A percentile compares a stretch with the other conserved stretches of the same genome.
Conservation (phyloP, 306 rosid species). For the Cicer judaicum region DNA sequence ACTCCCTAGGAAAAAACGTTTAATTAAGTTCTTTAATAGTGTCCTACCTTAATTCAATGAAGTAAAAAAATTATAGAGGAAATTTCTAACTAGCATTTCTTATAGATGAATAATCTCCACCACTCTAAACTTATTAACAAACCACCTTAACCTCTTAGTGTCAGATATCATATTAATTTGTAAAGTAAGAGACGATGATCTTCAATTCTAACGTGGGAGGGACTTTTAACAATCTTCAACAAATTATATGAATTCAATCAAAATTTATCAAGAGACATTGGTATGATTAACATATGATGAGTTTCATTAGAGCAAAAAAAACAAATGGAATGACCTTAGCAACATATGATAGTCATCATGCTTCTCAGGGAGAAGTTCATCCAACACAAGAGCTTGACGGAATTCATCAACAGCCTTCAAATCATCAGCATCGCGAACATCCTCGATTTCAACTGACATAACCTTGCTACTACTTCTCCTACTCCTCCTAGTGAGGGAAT, state of each 20-base stretch:
- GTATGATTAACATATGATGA: not conserved
- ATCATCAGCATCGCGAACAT: conserved; percentile 70
- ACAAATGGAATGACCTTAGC: conserved; percentile 64
- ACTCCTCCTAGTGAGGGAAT: conserved; percentile 61
- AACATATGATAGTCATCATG: conserved; percentile 91
- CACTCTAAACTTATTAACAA: no score
- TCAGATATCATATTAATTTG: no score
- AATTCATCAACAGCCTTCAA: conserved; percentile 67
- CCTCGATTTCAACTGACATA: conserved; percentile 77
- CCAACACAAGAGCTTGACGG: conserved; percentile 77
- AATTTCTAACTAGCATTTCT: no score
- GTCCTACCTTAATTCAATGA: no score
- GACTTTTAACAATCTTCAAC: not conserved
- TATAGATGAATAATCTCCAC: no score
- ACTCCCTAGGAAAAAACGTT: no score
- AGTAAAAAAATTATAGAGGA: no score
- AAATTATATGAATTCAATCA: no score
- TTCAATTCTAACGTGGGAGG: no score
- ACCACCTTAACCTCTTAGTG: no score
- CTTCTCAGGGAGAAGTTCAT: conserved; percentile 75
- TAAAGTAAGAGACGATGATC: no score
- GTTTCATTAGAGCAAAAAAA: not conserved
- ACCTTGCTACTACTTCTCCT: conserved; percentile 84
- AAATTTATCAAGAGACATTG: not conserved
- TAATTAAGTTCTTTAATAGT: no score